Evolutionary conservation across 2,329 filamentous ascomycete species (phyloP).

Genomic region (Colletotrichum sidae): DNA sequence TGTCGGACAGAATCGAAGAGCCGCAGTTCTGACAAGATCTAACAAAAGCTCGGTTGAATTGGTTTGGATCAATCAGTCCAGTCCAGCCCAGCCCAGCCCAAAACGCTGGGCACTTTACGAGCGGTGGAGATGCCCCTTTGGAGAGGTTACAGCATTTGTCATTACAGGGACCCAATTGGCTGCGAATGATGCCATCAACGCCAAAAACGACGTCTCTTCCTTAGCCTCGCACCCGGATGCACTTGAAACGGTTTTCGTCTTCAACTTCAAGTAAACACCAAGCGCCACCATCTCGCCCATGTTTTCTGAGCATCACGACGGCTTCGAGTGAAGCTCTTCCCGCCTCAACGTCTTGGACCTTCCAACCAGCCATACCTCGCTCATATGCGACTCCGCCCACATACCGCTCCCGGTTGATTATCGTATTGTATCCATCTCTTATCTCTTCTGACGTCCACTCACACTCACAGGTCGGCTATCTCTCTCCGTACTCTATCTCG

Average conservation of each 20-base stretch:
- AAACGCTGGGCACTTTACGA: constrained; percentile 20
- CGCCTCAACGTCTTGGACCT: constrained; percentile 2
- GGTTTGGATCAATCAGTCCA: too few species aligned
- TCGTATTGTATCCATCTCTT: constrained; percentile 16
- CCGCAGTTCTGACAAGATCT: constrained; percentile 5
- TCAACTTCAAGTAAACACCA: constrained; percentile 8
- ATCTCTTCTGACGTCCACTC: constrained; percentile 17
- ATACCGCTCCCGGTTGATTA: constrained; percentile 14
- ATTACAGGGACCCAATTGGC: constrained; percentile 30
- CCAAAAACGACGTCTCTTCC: constrained; percentile 16
- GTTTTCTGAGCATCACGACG: background rate
- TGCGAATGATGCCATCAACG: constrained; percentile 24
- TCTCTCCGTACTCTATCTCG: background rate
- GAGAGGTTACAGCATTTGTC: constrained; percentile 12
- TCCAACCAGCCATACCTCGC: constrained; percentile 3
- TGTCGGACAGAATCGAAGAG: constrained; percentile 12
- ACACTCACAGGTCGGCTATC: constrained; percentile 18
- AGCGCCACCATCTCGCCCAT: background rate
- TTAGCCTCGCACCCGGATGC: constrained; percentile 10
- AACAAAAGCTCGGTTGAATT: constrained; percentile 6
- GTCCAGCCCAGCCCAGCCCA: background rate
- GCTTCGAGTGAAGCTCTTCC: constrained; percentile 2
- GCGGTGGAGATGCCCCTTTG: constrained; percentile 27
- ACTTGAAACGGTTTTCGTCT: background rate
- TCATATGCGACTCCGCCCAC: constrained; percentile 18